Conservation (phyloP, 768 basidiomycete genomes). For the Russula griseocarnosa region DNA sequence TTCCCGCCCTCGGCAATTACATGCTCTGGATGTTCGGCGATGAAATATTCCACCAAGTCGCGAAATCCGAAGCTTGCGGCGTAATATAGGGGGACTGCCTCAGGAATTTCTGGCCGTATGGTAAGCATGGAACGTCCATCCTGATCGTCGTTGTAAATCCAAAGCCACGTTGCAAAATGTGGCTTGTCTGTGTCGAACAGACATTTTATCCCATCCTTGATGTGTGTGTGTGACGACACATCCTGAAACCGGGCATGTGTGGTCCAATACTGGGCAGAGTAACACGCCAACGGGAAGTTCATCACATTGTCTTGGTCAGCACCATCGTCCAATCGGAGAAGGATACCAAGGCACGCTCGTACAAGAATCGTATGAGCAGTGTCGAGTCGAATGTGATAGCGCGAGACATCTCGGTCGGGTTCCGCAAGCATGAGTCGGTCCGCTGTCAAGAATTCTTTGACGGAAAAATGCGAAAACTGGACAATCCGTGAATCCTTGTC, state of each 20-base stretch:
- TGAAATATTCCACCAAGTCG: not conserved
- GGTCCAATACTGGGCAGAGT: not conserved
- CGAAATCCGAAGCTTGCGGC: not conserved
- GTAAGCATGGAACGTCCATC: not conserved
- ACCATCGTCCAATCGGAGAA: not conserved
- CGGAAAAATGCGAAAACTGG: constrained; percentile 2
- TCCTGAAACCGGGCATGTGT: not conserved
- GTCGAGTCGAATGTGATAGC: not conserved
- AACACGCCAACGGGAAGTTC: not conserved
- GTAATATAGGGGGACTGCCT: not conserved
- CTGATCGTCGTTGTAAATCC: not conserved
- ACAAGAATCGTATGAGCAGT: not conserved
- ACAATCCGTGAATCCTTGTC: not conserved
- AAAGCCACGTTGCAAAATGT: not conserved
- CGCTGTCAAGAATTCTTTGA: not conserved
- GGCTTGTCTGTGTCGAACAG: not conserved
- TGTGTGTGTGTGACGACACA: not conserved
- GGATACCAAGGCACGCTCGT: not conserved
- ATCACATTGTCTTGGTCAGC: not conserved
- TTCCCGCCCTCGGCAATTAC: not conserved
- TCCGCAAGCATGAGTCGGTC: not conserved
- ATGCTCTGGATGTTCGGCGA: not conserved
- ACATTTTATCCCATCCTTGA: not conserved
- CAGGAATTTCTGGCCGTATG: not conserved
- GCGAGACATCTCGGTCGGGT: not conserved